Percentiles rank a stretch among this genome's conserved stretches.
Conservation (phyloP, 805 yeast species). For the Starmera quercuum region DNA sequence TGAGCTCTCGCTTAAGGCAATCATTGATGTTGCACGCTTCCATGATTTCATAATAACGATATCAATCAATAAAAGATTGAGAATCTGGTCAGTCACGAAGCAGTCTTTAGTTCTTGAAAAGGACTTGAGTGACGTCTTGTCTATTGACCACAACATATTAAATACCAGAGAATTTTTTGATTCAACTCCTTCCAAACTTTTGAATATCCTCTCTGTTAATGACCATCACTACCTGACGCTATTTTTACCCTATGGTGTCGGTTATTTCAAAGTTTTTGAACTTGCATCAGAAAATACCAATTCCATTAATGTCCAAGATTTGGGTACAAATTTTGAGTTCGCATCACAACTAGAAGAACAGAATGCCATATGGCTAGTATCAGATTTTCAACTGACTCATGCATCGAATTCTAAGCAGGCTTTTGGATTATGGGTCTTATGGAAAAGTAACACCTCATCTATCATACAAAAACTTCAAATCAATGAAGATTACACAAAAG, state of each 20-base stretch:
- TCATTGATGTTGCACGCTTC: conserved; percentile 20
- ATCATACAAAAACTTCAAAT: conserved; percentile 30
- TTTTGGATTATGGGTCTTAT: conserved; percentile 35
- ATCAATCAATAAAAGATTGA: conserved; percentile 44
- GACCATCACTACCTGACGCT: conserved; percentile 21
- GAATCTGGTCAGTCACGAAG: conserved; percentile 49
- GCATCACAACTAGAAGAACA: conserved; percentile 24
- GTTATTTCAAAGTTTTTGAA: conserved; percentile 34
- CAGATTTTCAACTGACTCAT: conserved; percentile 31
- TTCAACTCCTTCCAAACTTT: conserved; percentile 21
- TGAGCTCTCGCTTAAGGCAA: conserved; percentile 27
- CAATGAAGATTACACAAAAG: conserved; percentile 14
- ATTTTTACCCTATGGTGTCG: conserved; percentile 36
- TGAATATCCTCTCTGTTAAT: conserved; percentile 12
- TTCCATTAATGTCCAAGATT: conserved; percentile 15
- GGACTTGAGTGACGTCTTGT: conserved; percentile 10
- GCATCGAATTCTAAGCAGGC: conserved; percentile 1
- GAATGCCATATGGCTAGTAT: conserved; percentile 38
- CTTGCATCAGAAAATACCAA: conserved; percentile 7
- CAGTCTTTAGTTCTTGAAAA: conserved; percentile 21
- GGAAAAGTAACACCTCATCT: conserved; percentile 60
- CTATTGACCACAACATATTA: conserved; percentile 3
- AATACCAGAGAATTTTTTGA: conserved; percentile 21
- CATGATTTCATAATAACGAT: conserved; percentile 35
- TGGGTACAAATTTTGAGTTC: conserved; percentile 21